Evolutionary conservation across 139 green algal genomes (phyloP), one percentile per base, ranked within the genome.

Genomic region (Chlamydomonas schloesseri): DNA sequence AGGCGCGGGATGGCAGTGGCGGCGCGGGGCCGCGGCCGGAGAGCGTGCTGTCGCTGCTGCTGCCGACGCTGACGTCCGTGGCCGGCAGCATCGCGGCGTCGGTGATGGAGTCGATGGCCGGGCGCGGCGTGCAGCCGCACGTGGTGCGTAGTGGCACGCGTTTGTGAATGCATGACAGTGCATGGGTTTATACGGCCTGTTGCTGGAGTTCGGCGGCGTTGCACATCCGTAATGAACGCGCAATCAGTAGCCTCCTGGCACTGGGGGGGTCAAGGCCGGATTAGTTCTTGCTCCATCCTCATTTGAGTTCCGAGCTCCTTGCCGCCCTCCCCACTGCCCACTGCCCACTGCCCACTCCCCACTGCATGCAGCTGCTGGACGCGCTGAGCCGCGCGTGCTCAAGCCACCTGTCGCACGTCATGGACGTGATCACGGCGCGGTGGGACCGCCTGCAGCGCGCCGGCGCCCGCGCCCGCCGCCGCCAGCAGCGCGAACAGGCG

Each of bases 11-110:
- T 2, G 55, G 9, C 55, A 60, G 31, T 47, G 28, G n/a, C n/a
- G n/a, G n/a, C n/a, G n/a, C n/a, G 55, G 75, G 31, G 37, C 72
- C 17, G 60, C 9, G 9, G 31, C 55, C n/a, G 34, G 81, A 71
- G 53, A 73, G 34, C 23, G 57, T 68, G 42, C 46, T 89, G 74
- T 29, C 36, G 46, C 50, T 84, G 33, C 57, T 89, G 53, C 28
- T 77, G 69, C 84, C 84, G 29, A 24, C 70, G 29, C 55, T 87
- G 81, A 78, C 69, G 33, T 42, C 71, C 3, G 28, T 89, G 67
- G 75, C 80, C 55, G 67, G 65, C 75, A 69, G 47, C 67, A 81
- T 89, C 33, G 71, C 84, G 10, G 74, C 74, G 9, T 9, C 23
- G 10, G 74, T 84, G 26, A 71, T 82, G 55, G 37, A 55, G 29